These are phyloP conservation scores for Aspergillus piperis DNA, from an alignment of 2,329 filamentous ascomycete genomes.

Conservation along the genomic window DNA sequence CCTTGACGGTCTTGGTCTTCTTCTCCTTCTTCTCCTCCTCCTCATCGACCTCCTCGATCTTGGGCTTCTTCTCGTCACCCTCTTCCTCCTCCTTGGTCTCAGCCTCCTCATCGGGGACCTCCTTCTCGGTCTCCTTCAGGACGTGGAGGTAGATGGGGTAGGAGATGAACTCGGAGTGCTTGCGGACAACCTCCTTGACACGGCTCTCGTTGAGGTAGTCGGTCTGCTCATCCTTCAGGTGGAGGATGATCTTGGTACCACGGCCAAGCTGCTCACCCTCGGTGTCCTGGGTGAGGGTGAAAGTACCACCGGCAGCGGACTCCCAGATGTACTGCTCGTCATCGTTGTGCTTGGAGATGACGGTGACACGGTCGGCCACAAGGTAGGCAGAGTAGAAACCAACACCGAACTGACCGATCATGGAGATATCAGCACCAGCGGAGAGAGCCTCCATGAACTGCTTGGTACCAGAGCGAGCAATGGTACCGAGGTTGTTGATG, in stretches of 20 bases:
- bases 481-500: constrained; percentile 99
- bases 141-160: constrained; percentile 99
- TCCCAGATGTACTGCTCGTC: constrained; percentile 99
- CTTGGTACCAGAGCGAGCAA: constrained; percentile 98
- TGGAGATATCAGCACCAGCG: constrained; percentile 97
- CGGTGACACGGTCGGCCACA: constrained; percentile 92
- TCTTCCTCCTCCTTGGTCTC: constrained; percentile 73
- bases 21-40: constrained; percentile 83
- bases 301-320: constrained; percentile 94
- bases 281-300: constrained; percentile 87
- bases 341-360: constrained; percentile 98
- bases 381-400: constrained; percentile 99
- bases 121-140: constrained; percentile 97
- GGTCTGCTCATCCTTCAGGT: constrained; percentile 98
- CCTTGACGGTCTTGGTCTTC: constrained; percentile 99
- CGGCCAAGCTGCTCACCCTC: constrained; percentile 89
- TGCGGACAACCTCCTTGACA: constrained; percentile 99
- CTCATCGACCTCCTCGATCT: constrained; percentile 90
- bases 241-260: constrained; percentile 96
- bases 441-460: constrained; percentile 99
- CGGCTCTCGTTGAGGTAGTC: constrained; percentile 98
- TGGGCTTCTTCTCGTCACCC: constrained; percentile 89
- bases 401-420: constrained; percentile 99
- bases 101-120: constrained; percentile 94
- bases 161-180: constrained; percentile 99